These are phyloP conservation scores for Fusarium burgessii DNA, from an alignment of 2,329 filamentous ascomycete genomes.

Conservation along the genomic window DNA sequence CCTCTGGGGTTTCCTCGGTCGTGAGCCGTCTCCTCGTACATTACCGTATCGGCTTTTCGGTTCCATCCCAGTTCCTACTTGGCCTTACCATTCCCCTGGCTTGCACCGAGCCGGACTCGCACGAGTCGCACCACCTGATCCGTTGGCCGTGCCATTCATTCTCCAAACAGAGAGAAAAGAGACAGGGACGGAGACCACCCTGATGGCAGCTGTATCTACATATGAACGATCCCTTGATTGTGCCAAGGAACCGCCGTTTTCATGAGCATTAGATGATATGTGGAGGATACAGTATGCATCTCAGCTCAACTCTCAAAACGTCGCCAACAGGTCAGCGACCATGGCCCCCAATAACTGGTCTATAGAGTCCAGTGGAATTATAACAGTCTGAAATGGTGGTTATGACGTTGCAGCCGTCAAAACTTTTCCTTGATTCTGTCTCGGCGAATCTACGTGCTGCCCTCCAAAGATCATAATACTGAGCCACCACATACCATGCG, in stretches of 20 bases:
- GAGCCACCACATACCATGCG: neutral
- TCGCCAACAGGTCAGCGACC: neutral
- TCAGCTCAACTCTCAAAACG: neutral
- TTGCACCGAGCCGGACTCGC: constrained; percentile 40
- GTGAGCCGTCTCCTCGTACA: constrained; percentile 30
- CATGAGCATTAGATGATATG: constrained; percentile 2
- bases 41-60: constrained; percentile 42
- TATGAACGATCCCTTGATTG: neutral
- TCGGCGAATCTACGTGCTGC: constrained; percentile 8
- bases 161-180: neutral
- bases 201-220: neutral
- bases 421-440: constrained; percentile 5
- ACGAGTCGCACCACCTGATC: constrained; percentile 42
- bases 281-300: neutral
- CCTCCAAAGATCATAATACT: neutral
- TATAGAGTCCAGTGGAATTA: constrained; percentile 1
- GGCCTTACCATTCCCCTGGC: constrained; percentile 33
- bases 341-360: neutral
- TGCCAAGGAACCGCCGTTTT: neutral
- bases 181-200: neutral
- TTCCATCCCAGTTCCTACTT: constrained; percentile 36
- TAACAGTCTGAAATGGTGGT: constrained; percentile 1
- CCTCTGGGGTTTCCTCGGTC: constrained; percentile 19
- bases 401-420: constrained; percentile 1
- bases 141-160: constrained; percentile 8